Evolutionary conservation across 208 protist species (phyloP).

Genomic region (Trypanosoma scelopori): DNA sequence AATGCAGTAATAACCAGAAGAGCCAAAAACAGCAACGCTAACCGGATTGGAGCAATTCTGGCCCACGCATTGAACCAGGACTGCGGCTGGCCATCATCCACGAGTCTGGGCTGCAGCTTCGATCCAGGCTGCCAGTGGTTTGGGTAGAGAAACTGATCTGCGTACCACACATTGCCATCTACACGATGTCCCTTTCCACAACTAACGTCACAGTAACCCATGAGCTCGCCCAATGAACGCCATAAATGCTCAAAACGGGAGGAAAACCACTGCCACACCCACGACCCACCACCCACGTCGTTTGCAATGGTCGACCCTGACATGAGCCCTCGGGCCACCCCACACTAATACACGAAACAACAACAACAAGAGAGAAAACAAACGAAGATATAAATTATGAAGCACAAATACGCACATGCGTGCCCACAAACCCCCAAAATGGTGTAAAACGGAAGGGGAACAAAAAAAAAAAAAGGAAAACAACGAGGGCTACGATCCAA

Average conservation of each 20-base stretch:
- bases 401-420: background rate
- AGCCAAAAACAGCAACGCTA: slow-evolving; percentile 11
- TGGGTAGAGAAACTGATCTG: slow-evolving; percentile 71
- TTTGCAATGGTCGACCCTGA: background rate
- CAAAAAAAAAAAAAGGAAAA: too few relatives aligned
- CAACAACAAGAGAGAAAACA: background rate
- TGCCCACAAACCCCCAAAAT: background rate
- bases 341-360: slow-evolving; percentile 1
- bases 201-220: slow-evolving; percentile 30
- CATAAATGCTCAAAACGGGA: background rate
- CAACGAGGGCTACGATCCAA: too few relatives aligned
- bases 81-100: slow-evolving; percentile 21
- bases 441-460: slow-evolving; percentile 2
- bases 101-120: slow-evolving; percentile 20
- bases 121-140: slow-evolving; percentile 75
- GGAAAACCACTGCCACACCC: background rate
- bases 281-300: background rate
- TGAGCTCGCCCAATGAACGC: slow-evolving; percentile 20
- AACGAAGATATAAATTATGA: slow-evolving; percentile 2
- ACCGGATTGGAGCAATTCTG: background rate
- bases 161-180: slow-evolving; percentile 77
- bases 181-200: slow-evolving; percentile 35
- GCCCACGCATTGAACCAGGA: slow-evolving; percentile 24
- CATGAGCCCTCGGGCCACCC: background rate
- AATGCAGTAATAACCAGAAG: slow-evolving; percentile 15